Evolutionary conservation across 257 asterid genomes (phyloP), one percentile per base, ranked within the genome.

Genomic region (Ilex asprella): DNA sequence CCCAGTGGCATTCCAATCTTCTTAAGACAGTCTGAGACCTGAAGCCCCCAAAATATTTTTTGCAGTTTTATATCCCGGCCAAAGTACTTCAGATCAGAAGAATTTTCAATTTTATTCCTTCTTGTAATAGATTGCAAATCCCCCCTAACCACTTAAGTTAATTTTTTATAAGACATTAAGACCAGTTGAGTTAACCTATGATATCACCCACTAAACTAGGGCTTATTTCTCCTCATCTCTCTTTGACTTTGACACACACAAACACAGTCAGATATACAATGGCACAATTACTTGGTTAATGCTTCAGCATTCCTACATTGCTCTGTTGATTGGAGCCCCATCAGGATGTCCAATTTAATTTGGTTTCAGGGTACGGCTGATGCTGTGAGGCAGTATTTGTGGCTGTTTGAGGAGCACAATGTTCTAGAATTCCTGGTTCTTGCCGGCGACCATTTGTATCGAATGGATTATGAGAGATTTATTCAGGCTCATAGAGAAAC

Each of bases 401-500:
- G 98, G 98, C 77, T 91, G 69, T 88, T 91, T 62, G 98, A 91
- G 73, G 98, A 91, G 80, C 98, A 91, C 63, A 75, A 78, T 66
- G 83, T 91, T 71, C 91, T 88, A 15, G 98, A 91, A 65, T 91
- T 60, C 82, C 76, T 91, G 64, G 55, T 91, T 73, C 95, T 91
- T 73, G 98, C 98, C 53, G 98, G 98, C 67, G 98, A 91, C 71
- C 98, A 91, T 78, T 72, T 91, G 60, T 91, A 91, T 66, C 78
- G 98, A 67, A 91, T 91, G 98, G 98, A 91, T 66, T 91, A 91
- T 62, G 96, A 91, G 81, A 88, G 79, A 68, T 91, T 91, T 60
- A 88, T 91, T 63, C 96, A 91, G 75, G 98, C 98, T 64, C 98
- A 91, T 63, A 82, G 98, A 78, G 98, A 91, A 79, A 88, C 95